phyloP scores from a whole-genome alignment of 108 stramenopile genomes.

The Fragilaria crotonensis region DNA sequence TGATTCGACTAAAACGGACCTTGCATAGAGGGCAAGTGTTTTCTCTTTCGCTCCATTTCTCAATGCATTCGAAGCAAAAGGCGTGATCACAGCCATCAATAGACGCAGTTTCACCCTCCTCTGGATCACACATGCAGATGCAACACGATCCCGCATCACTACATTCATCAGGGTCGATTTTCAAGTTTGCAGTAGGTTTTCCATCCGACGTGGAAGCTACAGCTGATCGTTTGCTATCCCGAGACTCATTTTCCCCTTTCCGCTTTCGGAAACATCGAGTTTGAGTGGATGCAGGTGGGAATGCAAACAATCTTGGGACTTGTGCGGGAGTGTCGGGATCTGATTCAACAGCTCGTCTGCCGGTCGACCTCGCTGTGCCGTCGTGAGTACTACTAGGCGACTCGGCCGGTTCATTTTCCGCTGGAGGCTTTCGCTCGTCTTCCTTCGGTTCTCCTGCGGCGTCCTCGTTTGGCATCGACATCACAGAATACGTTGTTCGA shows the following conservation, averaged over 20 bases:
- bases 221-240: not conserved
- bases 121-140: slow-evolving; percentile 70
- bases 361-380: not conserved
- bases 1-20: slow-evolving; percentile 66
- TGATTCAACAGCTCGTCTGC: not conserved
- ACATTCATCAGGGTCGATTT: not conserved
- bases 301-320: not conserved
- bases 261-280: not conserved
- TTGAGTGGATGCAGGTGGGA: not conserved
- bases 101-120: slow-evolving; percentile 37
- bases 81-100: slow-evolving; percentile 73
- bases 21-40: slow-evolving; percentile 89
- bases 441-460: not conserved
- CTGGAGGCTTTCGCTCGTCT: not conserved
- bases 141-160: slow-evolving; percentile 32
- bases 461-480: not conserved
- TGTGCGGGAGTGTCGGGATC: not conserved
- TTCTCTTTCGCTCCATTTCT: slow-evolving; percentile 78
- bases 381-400: too few relatives aligned
- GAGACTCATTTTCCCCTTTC: not conserved
- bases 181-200: not conserved
- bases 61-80: slow-evolving; percentile 84
- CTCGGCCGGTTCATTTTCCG: too few relatives aligned
- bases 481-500: not conserved
- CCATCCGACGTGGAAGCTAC: not conserved